Evolutionary conservation across 2,329 filamentous ascomycete genomes (phyloP), one percentile per base, ranked within the genome.

Genomic region (Alternaria ethzedia): DNA sequence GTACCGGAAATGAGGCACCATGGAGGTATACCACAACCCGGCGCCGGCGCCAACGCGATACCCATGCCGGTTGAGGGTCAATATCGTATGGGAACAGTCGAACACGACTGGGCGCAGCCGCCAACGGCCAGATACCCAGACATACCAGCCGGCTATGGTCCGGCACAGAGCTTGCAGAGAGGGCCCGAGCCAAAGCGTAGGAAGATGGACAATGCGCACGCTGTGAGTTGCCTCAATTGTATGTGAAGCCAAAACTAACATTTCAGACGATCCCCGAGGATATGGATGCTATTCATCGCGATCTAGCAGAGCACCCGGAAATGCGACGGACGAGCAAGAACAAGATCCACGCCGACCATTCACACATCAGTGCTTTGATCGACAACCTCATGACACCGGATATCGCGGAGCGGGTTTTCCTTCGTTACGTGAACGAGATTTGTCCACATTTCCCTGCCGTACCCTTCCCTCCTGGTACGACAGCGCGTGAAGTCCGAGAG

Each of bases 361-460:
- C 76, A 6, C 75, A 80, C 59, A 80, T 82, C 64, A 75, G 71
- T 47, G 64, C 67, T 20, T 63, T 78, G 6, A 80, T 85, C 60
- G 80, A 84, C 65, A 70, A 71, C 3, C 75, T 90, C 15, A 81
- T 91, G 65, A 82, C 82, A 59, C 79, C 82, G 5, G 82, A 86
- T 6, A 77, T 81, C 4, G 88, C 87, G 0, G 80, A 82, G n/a
- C 82, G 81, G 20, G 82, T 89, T n/a, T 90, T 89, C 70, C 75
- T 84, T 4, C 82, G 85, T 12, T 90, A 87, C 67, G 79, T 85
- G 32, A 81, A 83, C 17, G 80, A 86, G 4, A 85, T 89, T 74
- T 82, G 83, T 26, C 83, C 84, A 1, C 83, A 85, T 52, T 83
- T 89, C 61, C 88, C 88, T 0, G 82, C 86, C 17, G 86, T 90